phyloP scores from a whole-genome alignment of 805 yeast species.

The Jamesozyma rosinii region DNA sequence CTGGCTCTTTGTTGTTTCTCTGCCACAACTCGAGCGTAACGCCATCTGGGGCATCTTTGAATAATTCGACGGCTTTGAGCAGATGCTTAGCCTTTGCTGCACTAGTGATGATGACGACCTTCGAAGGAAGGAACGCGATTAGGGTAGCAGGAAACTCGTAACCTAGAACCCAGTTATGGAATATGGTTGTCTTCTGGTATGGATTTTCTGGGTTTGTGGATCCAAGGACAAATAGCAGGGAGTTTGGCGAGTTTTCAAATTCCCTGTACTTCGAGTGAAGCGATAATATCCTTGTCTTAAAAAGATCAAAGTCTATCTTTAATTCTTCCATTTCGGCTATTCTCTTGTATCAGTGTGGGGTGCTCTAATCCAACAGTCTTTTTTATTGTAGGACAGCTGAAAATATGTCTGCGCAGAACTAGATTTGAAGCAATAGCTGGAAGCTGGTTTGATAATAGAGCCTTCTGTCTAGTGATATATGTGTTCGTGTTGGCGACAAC shows the following conservation, averaged over 20 bases:
- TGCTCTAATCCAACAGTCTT: too few species aligned
- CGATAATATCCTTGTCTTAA: constrained; percentile 22
- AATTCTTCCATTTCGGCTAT: constrained; percentile 31
- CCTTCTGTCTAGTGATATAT: too few species aligned
- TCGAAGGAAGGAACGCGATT: constrained; percentile 51
- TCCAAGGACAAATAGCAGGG: constrained; percentile 65
- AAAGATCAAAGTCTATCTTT: constrained; percentile 24
- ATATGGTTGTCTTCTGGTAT: constrained; percentile 74
- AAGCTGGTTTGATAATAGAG: too few species aligned
- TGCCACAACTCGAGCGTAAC: constrained; percentile 49
- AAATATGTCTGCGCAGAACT: too few species aligned
- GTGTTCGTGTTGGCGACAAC: too few species aligned
- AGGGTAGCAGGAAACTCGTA: constrained; percentile 94
- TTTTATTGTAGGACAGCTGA: too few species aligned
- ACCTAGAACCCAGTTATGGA: constrained; percentile 88
- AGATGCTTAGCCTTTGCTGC: constrained; percentile 79
- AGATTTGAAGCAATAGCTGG: too few species aligned
- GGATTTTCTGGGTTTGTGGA: constrained; percentile 83
- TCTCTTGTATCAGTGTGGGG: too few species aligned
- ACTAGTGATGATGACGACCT: constrained; percentile 61
- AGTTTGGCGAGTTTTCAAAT: constrained; percentile 31
- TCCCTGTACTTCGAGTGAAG: constrained; percentile 20
- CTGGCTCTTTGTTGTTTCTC: constrained; percentile 67
- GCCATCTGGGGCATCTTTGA: constrained; percentile 43
- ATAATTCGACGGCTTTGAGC: constrained; percentile 21